Base-by-base conservation (phyloP, 2,329 filamentous ascomycete species). In the Peltaster fructicola region DNA sequence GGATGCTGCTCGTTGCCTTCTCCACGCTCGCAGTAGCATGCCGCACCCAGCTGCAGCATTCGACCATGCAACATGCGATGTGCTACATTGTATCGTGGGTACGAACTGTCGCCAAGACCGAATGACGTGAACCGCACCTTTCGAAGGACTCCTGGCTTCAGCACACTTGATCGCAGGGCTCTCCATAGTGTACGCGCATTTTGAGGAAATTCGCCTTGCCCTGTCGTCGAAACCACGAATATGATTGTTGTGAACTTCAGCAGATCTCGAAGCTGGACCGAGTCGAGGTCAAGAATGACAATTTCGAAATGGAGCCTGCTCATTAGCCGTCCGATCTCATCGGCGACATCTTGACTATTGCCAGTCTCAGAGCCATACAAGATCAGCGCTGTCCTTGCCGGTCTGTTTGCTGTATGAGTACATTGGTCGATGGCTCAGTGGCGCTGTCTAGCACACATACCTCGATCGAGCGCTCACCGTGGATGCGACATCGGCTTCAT, bases 331-430 rank as follows among this genome's bases (percentile, higher is more conserved):
- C 74, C 79, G 33, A 95, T 57, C 47, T 93, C 81, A 42, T 81
- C 73, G 11, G 88, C 85, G 34, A 85, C 68, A 52, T 95, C 85
- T 51, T 92, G 79, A 27, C 81, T 75, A 45, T 88, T 93, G 29
- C 88, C 88, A 12, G 84, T 95, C 57, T 98, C 88, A 18, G 85
- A 90, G 27, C 81, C 88, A 53, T 92, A 98, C 16, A 91, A 63
- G 30, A 98, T 63, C 37, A 91, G 65, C 25, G 65, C 68, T 20
- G 56, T 63, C 38, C 64, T 40, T 21, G 12, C 24, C n/a, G n/a
- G n/a, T n/a, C n/a, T n/a, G n/a, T n/a, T n/a, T n/a, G n/a, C n/a
- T n/a, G 17, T 25, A 23, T 29, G 27, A 15, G 14, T 15, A 23
- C n/a, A 17, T 18, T 11, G 6, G 14, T 7, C 13, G 22, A 9